Percentiles rank a stretch among this genome's conserved stretches.
Conservation (phyloP, 2,329 filamentous ascomycete species). For the Colletotrichum tropicicola region DNA sequence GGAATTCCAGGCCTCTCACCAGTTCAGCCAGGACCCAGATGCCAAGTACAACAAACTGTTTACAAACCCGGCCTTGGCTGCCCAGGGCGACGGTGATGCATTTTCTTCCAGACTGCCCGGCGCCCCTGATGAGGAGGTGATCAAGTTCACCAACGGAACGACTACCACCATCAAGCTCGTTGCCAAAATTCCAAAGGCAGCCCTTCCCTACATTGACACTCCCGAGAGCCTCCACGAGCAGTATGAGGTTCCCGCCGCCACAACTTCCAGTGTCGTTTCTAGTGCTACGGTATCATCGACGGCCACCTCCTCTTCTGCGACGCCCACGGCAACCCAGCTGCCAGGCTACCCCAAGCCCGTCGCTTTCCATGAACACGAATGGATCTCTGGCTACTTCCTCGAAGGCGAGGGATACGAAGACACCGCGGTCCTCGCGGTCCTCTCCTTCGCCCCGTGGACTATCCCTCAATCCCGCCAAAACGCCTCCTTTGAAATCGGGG, state of each 20-base stretch:
- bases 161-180: neutral
- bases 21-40: constrained; percentile 32
- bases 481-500: constrained; percentile 16
- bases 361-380: constrained; percentile 33
- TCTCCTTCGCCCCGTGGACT: constrained; percentile 31
- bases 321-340: constrained; percentile 21
- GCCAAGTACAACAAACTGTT: constrained; percentile 33
- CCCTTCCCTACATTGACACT: neutral
- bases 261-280: neutral
- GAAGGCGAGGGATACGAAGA: constrained; percentile 38
- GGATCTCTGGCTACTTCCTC: constrained; percentile 39
- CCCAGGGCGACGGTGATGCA: neutral
- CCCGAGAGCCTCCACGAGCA: constrained; percentile 6
- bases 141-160: constrained; percentile 25
- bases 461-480: neutral
- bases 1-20: neutral
- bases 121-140: constrained; percentile 4
- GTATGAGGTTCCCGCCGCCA: constrained; percentile 13
- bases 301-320: neutral
- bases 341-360: constrained; percentile 37
- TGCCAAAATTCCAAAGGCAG: neutral
- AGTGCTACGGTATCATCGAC: neutral
- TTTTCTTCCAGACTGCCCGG: neutral
- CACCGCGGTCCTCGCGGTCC: constrained; percentile 36
- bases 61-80: neutral